Conservation (phyloP, 306 rosid species). For the Senna tora region DNA sequence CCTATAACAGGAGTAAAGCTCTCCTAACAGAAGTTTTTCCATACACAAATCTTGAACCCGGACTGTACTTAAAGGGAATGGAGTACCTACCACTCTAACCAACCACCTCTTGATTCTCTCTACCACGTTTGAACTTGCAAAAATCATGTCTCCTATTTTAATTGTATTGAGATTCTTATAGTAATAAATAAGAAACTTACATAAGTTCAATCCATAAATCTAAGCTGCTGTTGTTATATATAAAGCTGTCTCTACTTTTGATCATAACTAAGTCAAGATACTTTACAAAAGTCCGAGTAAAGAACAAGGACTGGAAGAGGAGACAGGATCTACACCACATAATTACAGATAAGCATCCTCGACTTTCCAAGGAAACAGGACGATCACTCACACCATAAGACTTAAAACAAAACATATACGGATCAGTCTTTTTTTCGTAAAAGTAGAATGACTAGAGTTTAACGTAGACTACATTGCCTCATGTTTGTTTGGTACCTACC, state of each 20-base stretch:
- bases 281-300: slow-evolving; percentile 50
- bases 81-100: too few species aligned
- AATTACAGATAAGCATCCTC: slow-evolving; percentile 53
- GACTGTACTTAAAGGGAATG: too few species aligned
- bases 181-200: too few species aligned
- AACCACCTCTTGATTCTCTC: too few species aligned
- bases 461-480: slow-evolving; percentile 39
- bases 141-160: too few species aligned
- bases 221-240: background rate
- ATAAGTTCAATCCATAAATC: too few species aligned
- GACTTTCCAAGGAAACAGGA: slow-evolving; percentile 41
- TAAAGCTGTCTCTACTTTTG: slow-evolving; percentile 9
- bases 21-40: too few species aligned
- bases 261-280: slow-evolving; percentile 44
- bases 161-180: too few species aligned
- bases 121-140: too few species aligned
- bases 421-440: slow-evolving; percentile 39
- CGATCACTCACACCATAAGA: slow-evolving; percentile 40
- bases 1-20: too few species aligned
- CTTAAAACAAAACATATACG: slow-evolving; percentile 41
- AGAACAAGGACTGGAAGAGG: slow-evolving; percentile 40
- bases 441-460: slow-evolving; percentile 39
- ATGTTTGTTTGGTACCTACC: slow-evolving; percentile 45
- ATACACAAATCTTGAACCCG: too few species aligned
- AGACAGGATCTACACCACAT: slow-evolving; percentile 49